Base-by-base conservation (phyloP, 2,329 filamentous ascomycete species). In the Colletotrichum cereale region DNA sequence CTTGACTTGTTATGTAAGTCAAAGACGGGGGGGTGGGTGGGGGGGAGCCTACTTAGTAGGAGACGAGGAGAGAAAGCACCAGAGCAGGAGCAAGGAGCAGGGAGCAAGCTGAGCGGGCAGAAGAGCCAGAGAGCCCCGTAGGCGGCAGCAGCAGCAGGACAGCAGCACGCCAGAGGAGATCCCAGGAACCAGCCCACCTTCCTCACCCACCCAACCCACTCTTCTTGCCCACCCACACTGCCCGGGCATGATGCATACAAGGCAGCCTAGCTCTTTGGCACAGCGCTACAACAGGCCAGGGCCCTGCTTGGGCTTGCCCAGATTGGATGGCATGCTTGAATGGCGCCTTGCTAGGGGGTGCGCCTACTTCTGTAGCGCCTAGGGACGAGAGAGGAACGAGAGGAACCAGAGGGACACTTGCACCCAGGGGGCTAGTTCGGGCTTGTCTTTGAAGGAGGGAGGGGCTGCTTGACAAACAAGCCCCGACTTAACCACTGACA, bases 1-100 rank as follows among this genome's bases (percentile, higher is more conserved):
- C 70, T 66, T 53, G 66, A 72, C 61, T 72, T 72, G 70, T 72
- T 72, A 72, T 72, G 70, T 72, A 72, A 72, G 70, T 69, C 56
- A 57, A 65, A 57, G 55, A 71, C 66, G 66, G 70, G 70, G n/a
- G n/a, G n/a, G n/a, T n/a, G n/a, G n/a, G n/a, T n/a, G n/a, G n/a
- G n/a, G n/a, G 67, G 57, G 44, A 61, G 55, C 70, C 67, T 72
- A n/a, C n/a, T n/a, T n/a, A n/a, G n/a, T n/a, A 34, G 70, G 55
- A 72, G 58, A 72, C 66, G 58, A 72, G 40, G 56, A 70, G 69
- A 66, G 29, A 62, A 34, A 40, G 52, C 34, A 57, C 26, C 55
- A 34, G 42, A 34, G 38, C 31, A 53, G 18, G 36, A 56, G 36
- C 40, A 50, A 47, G 56, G n/a, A 66, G 47, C 26, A 55, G 38